Evolutionary conservation across 495 filamentous ascomycete species (phyloP).

Genomic region (Mytilinidion resinicola): DNA sequence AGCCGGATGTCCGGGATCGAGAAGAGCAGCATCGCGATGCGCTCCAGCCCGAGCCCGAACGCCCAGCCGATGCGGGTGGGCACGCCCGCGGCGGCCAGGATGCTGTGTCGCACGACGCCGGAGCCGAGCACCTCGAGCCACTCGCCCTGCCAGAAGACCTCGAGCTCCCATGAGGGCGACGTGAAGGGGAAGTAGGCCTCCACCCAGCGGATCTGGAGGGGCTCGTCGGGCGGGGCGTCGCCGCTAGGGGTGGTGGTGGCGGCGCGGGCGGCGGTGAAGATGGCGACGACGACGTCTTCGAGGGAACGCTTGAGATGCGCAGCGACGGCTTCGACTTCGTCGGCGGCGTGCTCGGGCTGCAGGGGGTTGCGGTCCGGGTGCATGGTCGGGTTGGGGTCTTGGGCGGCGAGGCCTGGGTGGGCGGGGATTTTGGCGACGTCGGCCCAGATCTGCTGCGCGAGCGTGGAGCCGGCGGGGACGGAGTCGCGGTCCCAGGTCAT

Average conservation of each 20-base stretch:
- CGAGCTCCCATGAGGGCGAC: constrained; percentile 87
- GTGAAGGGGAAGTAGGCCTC: constrained; percentile 98
- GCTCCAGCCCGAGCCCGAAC: constrained; percentile 86
- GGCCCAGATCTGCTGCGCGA: constrained; percentile 41
- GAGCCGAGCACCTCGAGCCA: constrained; percentile 95
- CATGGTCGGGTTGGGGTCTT: constrained; percentile 76
- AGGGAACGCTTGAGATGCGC: constrained; percentile 85
- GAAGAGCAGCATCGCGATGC: constrained; percentile 94
- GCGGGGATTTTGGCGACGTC: constrained; percentile 67
- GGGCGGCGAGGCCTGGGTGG: constrained; percentile 66
- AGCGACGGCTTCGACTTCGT: constrained; percentile 75
- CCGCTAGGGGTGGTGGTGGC: constrained; percentile 46
- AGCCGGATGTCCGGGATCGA: constrained; percentile 94
- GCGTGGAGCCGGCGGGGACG: constrained; percentile 46
- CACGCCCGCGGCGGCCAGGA: constrained; percentile 70
- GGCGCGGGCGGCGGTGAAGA: constrained; percentile 78
- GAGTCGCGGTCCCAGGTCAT: constrained; percentile 73
- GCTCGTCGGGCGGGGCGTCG: constrained; percentile 46
- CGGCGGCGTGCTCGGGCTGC: constrained; percentile 60
- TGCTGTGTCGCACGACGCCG: constrained; percentile 77
- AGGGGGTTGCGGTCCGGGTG: constrained; percentile 78
- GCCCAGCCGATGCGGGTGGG: constrained; percentile 83
- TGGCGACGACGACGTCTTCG: constrained; percentile 79
- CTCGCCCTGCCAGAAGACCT: constrained; percentile 88
- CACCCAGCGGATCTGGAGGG: constrained; percentile 83